Evolutionary conservation across 2,329 filamentous ascomycete species (phyloP), one percentile per base, ranked within the genome.

Genomic region (Ascosphaera pollenicola): DNA sequence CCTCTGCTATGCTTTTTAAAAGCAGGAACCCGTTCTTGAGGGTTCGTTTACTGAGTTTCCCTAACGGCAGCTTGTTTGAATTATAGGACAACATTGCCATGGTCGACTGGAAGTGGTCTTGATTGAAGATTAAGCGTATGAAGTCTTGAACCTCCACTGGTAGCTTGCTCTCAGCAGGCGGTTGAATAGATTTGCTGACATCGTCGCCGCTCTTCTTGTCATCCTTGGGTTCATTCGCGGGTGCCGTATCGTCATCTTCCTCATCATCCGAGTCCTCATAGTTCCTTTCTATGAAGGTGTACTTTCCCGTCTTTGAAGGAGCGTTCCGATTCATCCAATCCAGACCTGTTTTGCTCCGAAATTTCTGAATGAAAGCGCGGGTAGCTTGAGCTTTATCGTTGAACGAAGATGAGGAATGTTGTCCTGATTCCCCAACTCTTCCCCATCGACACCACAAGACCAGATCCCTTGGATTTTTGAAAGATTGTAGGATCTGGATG

Each of bases 81-180:
- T 65, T 60, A 39, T 65, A 65, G 2, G 55, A 53, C 49, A 65
- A 55, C 3, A 52, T 50, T 2, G 51, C 53, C 51, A 65, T 53
- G 1, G 57, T 69, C 16, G 66, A 66, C 17, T 70, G 63, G 54
- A 91, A 83, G 51, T 76, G 75, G 17, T 74, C 54, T 41, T 72
- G 66, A 54, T 91, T 85, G 64, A 92, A 92, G 43, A 93, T 91
- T 45, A 92, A 69, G 43, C 74, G 61, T 66, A 91, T 75, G 16
- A 92, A 60, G 7, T 71, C 59, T 51, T 83, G 74, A 2, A 82
- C 63, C 0, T 73, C 63, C 10, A 58, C 53, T 0, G 65, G 56
- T 2, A 87, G 64, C 2, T 65, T 71, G 52, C 70, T 78, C 42
- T 71, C 59, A 0, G 62, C 57, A 0, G 54, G 48, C 11, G 60